Conservation (phyloP, 306 rosid species). For the Quercus agrifolia region DNA sequence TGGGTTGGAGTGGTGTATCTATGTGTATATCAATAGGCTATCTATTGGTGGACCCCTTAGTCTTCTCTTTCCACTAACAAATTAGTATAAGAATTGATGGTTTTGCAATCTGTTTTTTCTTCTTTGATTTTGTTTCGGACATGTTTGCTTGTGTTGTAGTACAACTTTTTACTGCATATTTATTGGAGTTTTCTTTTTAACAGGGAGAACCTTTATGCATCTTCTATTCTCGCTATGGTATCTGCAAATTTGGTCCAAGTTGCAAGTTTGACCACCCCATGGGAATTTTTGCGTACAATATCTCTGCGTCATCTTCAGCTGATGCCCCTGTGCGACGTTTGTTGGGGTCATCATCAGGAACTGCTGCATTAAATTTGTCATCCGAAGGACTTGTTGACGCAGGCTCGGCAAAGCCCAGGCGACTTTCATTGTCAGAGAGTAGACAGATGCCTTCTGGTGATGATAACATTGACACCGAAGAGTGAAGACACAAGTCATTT, state of each 20-base stretch:
- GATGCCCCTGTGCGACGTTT: constrained; percentile 62
- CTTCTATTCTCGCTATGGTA: constrained; percentile 94
- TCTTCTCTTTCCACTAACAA: too few species aligned
- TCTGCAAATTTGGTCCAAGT: constrained; percentile 98
- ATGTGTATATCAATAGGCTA: too few species aligned
- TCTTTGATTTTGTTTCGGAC: background rate
- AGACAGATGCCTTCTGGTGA: constrained; percentile 78
- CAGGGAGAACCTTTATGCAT: constrained; percentile 96
- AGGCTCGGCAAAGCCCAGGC: constrained; percentile 62
- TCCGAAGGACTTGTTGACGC: constrained; percentile 79
- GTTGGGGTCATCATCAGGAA: constrained; percentile 72
- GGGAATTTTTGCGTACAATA: constrained; percentile 78
- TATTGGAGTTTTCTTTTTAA: constrained; percentile 26
- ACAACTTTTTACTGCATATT: constrained; percentile 21
- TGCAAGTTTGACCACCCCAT: constrained; percentile 99
- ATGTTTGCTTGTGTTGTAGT: background rate
- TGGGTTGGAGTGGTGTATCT: too few species aligned
- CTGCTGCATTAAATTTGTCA: constrained; percentile 73
- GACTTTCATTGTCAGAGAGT: constrained; percentile 78
- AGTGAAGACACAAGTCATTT: constrained; percentile 52
- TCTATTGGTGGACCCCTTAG: too few species aligned
- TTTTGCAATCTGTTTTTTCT: background rate
- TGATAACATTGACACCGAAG: constrained; percentile 69
- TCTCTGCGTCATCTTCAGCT: constrained; percentile 57
- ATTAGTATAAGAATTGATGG: background rate